These are phyloP conservation scores for Grosmannia huntii DNA, from an alignment of 2,329 filamentous ascomycete genomes.

Conservation along the genomic window DNA sequence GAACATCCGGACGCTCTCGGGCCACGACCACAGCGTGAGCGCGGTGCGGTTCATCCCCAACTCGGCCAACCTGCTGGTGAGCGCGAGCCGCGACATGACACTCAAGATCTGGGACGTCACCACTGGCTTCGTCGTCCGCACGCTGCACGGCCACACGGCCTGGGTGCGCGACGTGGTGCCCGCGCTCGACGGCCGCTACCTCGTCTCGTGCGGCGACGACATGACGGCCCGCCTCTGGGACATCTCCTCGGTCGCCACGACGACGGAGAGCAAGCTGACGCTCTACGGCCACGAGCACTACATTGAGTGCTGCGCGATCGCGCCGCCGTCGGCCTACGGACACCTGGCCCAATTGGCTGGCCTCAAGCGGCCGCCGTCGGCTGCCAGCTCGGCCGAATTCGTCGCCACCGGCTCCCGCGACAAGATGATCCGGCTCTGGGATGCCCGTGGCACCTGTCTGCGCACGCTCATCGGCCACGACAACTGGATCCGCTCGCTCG, in stretches of 20 bases:
- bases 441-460: constrained; percentile 69
- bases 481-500: constrained; percentile 79
- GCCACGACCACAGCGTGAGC: constrained; percentile 86
- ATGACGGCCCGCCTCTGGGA: constrained; percentile 79
- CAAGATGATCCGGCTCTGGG: constrained; percentile 85
- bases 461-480: constrained; percentile 81
- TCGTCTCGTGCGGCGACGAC: constrained; percentile 74
- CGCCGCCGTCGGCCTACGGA: constrained; percentile 66
- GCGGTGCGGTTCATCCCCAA: constrained; percentile 75
- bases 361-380: constrained; percentile 66
- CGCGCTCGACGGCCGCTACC: constrained; percentile 69
- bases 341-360: constrained; percentile 67
- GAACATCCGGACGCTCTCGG: constrained; percentile 80
- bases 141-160: constrained; percentile 70
- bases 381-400: constrained; percentile 69
- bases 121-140: constrained; percentile 85
- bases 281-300: constrained; percentile 79
- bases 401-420: constrained; percentile 82
- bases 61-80: constrained; percentile 77
- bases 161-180: constrained; percentile 88
- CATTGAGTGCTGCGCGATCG: constrained; percentile 76
- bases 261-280: constrained; percentile 58
- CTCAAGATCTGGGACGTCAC: constrained; percentile 86
- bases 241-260: constrained; percentile 42
- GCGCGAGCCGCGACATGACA: constrained; percentile 73